Base-by-base conservation (phyloP, 148 eudicot species). In the Vaccinium macrocarpon region DNA sequence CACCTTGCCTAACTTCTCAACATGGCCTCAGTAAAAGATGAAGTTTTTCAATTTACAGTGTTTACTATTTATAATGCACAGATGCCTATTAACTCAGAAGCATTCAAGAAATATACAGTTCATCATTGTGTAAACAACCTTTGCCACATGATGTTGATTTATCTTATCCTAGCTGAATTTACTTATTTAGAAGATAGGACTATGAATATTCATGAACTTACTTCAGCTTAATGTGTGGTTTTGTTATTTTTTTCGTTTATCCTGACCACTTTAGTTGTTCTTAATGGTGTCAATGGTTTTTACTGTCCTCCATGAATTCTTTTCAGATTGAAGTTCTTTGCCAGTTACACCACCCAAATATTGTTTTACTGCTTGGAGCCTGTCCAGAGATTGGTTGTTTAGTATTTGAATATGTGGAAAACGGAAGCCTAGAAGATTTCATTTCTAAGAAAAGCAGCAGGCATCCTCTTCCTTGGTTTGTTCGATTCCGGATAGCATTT, bases 361-460 rank as follows among this genome's bases (percentile, higher is more conserved):
- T 94, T 18, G 93, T 93, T 64, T 84, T 93, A 82, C 88, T 94
- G n/a, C 88, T 93, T 32, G 98, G 98, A n/a, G 96, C 92, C 46
- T 94, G 98, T 87, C 91, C 98, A 14, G 98, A 94, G 61, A 85
- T 9, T 14, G 93, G 98, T 66, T 91, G 94, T 88, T 89, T 94
- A 29, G 94, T 92, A 4, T 94, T 89, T 15, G 98, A 94, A 87
- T 92, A 88, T 84, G 85, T 92, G 96, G 96, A 93, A 57, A 93
- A 92, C 2, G 98, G 98, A 27, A 93, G 91, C 88, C 88, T 94
- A 21, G 94, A 93, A 68, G 93, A 94, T 76, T 89, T 86, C 72
- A 86, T 93, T 14, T 86, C 84, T 57, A 50, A 82, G 23, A 82
- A 57, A 50, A 88, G 82, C n/a, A 80, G 85, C 80, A 82, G 71